Conservation (phyloP, 2,329 filamentous ascomycete genomes). For the Trichophyton rubrum region DNA sequence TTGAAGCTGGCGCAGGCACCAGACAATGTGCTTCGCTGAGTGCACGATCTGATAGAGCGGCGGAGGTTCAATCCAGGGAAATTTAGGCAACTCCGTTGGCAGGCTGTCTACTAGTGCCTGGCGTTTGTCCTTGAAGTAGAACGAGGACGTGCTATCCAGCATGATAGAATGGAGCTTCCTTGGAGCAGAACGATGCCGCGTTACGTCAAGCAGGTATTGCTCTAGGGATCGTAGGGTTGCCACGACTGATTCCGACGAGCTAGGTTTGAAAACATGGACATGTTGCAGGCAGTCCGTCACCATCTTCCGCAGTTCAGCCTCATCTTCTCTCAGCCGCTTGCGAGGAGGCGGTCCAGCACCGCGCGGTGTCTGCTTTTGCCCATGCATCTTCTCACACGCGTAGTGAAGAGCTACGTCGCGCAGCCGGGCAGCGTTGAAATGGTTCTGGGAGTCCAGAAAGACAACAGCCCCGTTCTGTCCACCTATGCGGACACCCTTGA, state of each 20-base stretch:
- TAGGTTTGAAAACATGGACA: slow-evolving; percentile 47
- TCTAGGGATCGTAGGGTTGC: slow-evolving; percentile 38
- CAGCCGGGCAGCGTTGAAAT: slow-evolving; percentile 42
- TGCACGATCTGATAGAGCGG: neutral
- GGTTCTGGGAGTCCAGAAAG: slow-evolving; percentile 44
- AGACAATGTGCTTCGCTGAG: slow-evolving; percentile 11
- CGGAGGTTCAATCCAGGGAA: neutral
- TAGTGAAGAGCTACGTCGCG: slow-evolving; percentile 20
- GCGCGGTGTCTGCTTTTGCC: neutral
- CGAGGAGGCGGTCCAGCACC: neutral
- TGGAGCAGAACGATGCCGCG: slow-evolving; percentile 35
- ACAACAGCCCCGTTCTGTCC: slow-evolving; percentile 41
- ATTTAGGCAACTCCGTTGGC: slow-evolving; percentile 10
- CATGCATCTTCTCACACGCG: slow-evolving; percentile 10
- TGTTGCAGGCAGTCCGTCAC: slow-evolving; percentile 38
- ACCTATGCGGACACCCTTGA: slow-evolving; percentile 22
- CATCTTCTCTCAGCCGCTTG: slow-evolving; percentile 9
- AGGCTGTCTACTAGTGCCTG: slow-evolving; percentile 28
- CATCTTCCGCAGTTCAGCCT: slow-evolving; percentile 5
- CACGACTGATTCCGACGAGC: slow-evolving; percentile 39
- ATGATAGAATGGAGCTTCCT: slow-evolving; percentile 40
- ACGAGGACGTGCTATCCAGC: slow-evolving; percentile 44
- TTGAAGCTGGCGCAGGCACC: slow-evolving; percentile 25
- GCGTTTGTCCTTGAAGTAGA: slow-evolving; percentile 42
- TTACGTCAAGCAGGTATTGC: slow-evolving; percentile 37